These are phyloP conservation scores for Penicillium sp. DNA, from an alignment of 2,329 filamentous ascomycete species.

Conservation along the genomic window DNA sequence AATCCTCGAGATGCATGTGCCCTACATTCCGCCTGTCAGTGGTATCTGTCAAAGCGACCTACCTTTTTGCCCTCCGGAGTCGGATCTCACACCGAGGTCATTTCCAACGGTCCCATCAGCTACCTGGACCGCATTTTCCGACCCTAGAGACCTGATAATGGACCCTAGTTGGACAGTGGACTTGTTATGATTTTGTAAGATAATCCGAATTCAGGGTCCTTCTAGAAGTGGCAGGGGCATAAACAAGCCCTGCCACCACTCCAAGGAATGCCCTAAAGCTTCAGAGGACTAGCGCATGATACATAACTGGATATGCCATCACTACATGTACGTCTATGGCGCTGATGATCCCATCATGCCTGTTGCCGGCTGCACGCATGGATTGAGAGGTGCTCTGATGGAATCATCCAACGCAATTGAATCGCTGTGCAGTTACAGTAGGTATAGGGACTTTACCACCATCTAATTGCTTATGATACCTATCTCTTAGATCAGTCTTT, in stretches of 20 bases:
- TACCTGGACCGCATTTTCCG: neutral
- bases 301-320: neutral
- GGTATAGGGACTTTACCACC: too few species aligned
- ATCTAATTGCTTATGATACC: too few species aligned
- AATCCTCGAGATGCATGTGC: conserved; percentile 1
- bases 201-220: neutral
- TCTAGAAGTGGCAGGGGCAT: neutral
- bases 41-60: conserved; percentile 16
- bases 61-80: too few species aligned
- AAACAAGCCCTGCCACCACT: neutral
- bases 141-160: neutral
- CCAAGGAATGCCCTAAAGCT: neutral
- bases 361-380: neutral
- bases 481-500: too few species aligned
- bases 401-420: neutral
- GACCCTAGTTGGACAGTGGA: too few species aligned
- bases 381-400: neutral
- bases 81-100: neutral
- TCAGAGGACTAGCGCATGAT: neutral
- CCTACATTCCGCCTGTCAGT: conserved; percentile 20
- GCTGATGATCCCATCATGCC: neutral
- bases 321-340: neutral
- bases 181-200: too few species aligned
- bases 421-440: neutral
- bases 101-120: neutral